Conservation (phyloP, 176 grass and related monocot species). For the Hordeum marinum region DNA sequence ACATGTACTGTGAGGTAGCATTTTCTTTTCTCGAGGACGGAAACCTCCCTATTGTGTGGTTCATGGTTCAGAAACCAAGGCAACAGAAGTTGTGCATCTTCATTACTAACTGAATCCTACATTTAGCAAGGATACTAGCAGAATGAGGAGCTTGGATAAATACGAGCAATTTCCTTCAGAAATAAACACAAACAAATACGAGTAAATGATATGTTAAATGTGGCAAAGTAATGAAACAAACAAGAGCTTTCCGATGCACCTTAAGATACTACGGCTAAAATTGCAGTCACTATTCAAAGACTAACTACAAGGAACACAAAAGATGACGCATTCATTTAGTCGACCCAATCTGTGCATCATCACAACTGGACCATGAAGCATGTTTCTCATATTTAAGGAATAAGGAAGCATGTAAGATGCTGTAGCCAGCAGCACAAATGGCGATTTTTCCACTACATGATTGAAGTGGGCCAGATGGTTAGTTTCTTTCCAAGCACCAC, state of each 20-base stretch:
- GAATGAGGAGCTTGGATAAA: not conserved
- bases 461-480: not conserved
- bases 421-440: not conserved
- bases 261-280: not conserved
- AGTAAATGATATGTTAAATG: not conserved
- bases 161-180: not conserved
- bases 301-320: not conserved
- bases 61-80: not conserved
- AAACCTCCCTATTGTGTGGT: not conserved
- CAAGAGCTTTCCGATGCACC: not conserved
- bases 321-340: not conserved
- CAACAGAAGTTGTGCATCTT: not conserved
- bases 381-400: not conserved
- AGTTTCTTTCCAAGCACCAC: not conserved
- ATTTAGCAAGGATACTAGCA: not conserved
- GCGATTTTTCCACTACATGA: not conserved
- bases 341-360: not conserved
- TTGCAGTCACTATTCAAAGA: not conserved
- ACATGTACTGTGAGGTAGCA: not conserved
- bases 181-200: not conserved
- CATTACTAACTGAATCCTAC: not conserved
- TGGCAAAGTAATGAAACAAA: not conserved
- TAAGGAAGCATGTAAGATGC: not conserved
- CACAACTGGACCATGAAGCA: not conserved
- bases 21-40: not conserved